Percentiles rank a stretch among this genome's conserved stretches.
Conservation (phyloP, 345 rosid species). For the Gynandropsis gynandra region DNA sequence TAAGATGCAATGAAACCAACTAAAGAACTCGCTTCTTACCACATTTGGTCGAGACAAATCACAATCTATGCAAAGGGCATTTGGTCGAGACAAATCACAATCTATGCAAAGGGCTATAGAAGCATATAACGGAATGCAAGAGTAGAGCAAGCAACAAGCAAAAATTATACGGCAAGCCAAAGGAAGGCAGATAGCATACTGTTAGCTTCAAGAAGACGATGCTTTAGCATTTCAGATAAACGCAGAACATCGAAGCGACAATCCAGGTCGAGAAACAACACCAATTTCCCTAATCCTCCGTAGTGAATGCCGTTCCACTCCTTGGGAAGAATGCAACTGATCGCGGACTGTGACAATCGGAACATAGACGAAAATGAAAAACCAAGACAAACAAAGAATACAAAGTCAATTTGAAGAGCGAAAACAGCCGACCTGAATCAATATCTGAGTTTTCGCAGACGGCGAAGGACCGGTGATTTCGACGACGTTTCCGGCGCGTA, state of each 20-base stretch:
- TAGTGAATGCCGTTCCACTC: conserved; percentile 56
- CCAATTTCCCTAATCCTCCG: conserved; percentile 58
- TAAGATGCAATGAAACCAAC: too few species aligned
- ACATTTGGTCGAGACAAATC: too few species aligned
- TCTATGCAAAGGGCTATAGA: too few species aligned
- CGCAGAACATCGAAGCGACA: conserved; percentile 58
- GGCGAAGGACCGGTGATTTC: conserved; percentile 68
- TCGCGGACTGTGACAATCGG: conserved; percentile 32
- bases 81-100: too few species aligned
- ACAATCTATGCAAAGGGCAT: too few species aligned
- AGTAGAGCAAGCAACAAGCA: not conserved
- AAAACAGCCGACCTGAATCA: conserved; percentile 36
- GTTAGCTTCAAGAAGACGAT: conserved; percentile 41
- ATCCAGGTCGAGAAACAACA: conserved; percentile 65
- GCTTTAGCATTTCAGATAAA: conserved; percentile 50
- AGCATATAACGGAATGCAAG: not conserved
- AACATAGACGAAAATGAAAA: not conserved
- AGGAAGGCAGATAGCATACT: conserved; percentile 2
- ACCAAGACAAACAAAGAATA: not conserved
- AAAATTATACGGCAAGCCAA: not conserved
- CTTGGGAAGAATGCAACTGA: conserved; percentile 57
- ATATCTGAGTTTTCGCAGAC: conserved; percentile 63
- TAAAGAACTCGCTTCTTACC: too few species aligned
- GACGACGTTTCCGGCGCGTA: conserved; percentile 59
- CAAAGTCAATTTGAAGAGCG: not conserved